Percentiles rank a stretch among this genome's conserved stretches.
These are phyloP conservation scores for Fusarium citri DNA, from an alignment of 2,329 filamentous ascomycete genomes.

Conservation along the genomic window DNA sequence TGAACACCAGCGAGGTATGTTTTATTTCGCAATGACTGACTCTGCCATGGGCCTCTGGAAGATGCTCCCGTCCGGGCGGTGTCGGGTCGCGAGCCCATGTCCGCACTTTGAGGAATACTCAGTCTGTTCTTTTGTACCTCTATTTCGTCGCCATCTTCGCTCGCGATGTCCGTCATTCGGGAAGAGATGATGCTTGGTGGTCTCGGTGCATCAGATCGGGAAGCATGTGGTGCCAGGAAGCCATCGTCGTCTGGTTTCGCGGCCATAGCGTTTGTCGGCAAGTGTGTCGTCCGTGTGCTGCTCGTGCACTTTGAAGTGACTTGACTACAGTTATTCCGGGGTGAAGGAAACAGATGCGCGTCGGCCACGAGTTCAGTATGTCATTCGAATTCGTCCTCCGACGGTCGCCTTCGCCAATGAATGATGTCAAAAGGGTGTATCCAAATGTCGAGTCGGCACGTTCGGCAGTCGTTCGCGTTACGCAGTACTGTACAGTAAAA, in stretches of 20 bases:
- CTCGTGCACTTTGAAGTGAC: slow-evolving; percentile 16
- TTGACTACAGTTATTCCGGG: slow-evolving; percentile 25
- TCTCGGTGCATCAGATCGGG: slow-evolving; percentile 57
- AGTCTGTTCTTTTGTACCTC: slow-evolving; percentile 48
- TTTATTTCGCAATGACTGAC: slow-evolving; percentile 66
- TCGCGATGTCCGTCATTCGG: slow-evolving; percentile 74
- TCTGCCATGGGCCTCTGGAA: slow-evolving; percentile 61
- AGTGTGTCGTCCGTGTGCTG: slow-evolving; percentile 29
- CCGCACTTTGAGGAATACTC: slow-evolving; percentile 54
- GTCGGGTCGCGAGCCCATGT: slow-evolving; percentile 63
- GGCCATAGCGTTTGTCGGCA: slow-evolving; percentile 45
- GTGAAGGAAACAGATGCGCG: slow-evolving; percentile 21
- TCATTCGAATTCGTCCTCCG: slow-evolving; percentile 13
- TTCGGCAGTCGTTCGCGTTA: slow-evolving; percentile 45
- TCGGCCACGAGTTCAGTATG: slow-evolving; percentile 5
- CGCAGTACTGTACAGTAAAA: slow-evolving; percentile 35
- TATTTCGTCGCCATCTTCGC: slow-evolving; percentile 64
- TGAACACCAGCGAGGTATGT: slow-evolving; percentile 57
- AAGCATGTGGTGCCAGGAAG: slow-evolving; percentile 56
- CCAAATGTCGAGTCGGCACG: slow-evolving; percentile 42
- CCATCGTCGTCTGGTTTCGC: slow-evolving; percentile 54
- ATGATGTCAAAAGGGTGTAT: slow-evolving; percentile 28
- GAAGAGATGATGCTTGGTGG: slow-evolving; percentile 77
- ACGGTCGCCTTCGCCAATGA: slow-evolving; percentile 10
- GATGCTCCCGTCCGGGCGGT: slow-evolving; percentile 64